phyloP scores from a whole-genome alignment of 768 basidiomycete genomes.

The Baorangia bicolor region DNA sequence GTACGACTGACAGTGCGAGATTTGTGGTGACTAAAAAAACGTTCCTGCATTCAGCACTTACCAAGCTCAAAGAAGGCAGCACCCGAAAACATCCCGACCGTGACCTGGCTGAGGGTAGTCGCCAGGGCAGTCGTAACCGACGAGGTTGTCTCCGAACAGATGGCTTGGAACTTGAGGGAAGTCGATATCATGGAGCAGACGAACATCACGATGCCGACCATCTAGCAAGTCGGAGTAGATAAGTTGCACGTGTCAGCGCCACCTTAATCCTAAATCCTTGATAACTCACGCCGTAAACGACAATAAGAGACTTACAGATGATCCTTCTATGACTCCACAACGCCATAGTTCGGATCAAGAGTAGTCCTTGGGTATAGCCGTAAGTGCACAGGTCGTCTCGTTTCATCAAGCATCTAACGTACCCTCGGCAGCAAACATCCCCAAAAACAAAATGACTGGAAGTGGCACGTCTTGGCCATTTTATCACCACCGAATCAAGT shows the following conservation, averaged over 20 bases:
- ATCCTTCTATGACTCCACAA: conserved; percentile 1
- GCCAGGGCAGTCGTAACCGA: not conserved
- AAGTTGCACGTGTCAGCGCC: not conserved
- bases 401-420: not conserved
- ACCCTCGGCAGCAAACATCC: conserved; percentile 11
- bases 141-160: conserved; percentile 4
- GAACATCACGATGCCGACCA: not conserved
- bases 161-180: conserved; percentile 3
- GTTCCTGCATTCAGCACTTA: not conserved
- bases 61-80: conserved; percentile 13
- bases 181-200: not conserved
- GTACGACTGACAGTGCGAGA: not conserved
- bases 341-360: conserved; percentile 11
- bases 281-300: not conserved
- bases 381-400: not conserved
- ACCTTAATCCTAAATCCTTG: not conserved
- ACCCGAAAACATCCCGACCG: conserved; percentile 8
- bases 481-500: not conserved
- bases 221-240: not conserved
- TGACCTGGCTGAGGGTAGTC: conserved; percentile 3
- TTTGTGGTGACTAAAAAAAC: not conserved
- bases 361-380: not conserved
- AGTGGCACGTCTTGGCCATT: not conserved
- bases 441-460: conserved; percentile 5
- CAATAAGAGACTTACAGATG: not conserved